Base-by-base conservation (phyloP, 306 rosid genomes). In the Trifolium repens region DNA sequence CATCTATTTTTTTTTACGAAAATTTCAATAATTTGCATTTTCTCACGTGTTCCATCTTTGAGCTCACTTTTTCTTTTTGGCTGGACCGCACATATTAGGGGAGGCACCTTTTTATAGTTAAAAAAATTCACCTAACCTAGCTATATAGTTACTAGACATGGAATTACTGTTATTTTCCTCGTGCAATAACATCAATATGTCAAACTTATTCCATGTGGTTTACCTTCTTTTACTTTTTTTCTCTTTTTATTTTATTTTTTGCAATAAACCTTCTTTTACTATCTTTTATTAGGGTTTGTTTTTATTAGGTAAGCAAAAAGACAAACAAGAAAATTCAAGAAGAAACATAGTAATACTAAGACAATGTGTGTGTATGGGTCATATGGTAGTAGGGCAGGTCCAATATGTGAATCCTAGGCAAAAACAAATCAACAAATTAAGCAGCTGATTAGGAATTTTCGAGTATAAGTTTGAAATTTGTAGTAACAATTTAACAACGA, bases 261-360 rank as follows among this genome's bases (percentile, higher is more conserved):
- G 34, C 34, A 30, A 30, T 30, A 30, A 30, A 30, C 5, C 34
- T 30, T 30, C 34, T 30, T 7, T 50, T 8, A 50, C 67, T 69
- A 27, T 59, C 17, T 59, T 27, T 27, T 43, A 78, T 60, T 67
- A 67, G 46, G 34, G 42, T 50, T 16, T 52, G 34, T 65, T 69
- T 62, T 62, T 39, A 67, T 67, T 77, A 77, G 79, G 82, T 73
- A 44, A 60, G n/a, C 9, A 67, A 72, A 30, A 73, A 50, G 64
- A 78, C 85, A 73, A 79, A 73, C 65, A 61, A 30, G 7, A 57
- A 76, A 43, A 49, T 80, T 46, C 79, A 80, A 27, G 17, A 30
- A 44, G 13, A 55, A 46, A 37, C 15, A 22, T 16, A n/a, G n/a
- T n/a, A 68, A 32, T 43, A 35, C 8, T 30, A 53, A 8, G 10